Evolutionary conservation across 78 protist species (phyloP).

Genomic region (Cyanophora paradoxa): DNA sequence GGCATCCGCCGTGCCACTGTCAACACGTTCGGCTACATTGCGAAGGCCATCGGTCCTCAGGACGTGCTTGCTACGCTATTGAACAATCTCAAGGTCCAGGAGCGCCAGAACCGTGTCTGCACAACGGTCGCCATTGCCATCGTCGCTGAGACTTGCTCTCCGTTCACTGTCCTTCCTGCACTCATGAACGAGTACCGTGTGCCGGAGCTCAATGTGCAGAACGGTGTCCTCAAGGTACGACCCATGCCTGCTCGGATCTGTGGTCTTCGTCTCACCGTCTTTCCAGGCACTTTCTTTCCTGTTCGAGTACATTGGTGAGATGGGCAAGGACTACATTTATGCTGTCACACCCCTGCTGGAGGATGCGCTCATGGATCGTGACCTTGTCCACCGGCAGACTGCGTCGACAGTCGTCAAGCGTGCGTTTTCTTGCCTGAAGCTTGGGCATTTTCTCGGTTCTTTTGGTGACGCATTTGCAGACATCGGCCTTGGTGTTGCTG

Average conservation of each 20-base stretch:
- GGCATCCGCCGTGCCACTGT: conserved; percentile 93
- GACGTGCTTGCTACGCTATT: conserved; percentile 95
- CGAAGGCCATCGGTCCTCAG: conserved; percentile 96
- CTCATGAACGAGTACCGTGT: conserved; percentile 98
- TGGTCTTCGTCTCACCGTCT: too few species aligned
- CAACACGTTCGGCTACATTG: conserved; percentile 95
- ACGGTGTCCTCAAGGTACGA: conserved; percentile 98
- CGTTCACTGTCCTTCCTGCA: conserved; percentile 94
- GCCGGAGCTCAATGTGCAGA: conserved; percentile 97
- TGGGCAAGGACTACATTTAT: conserved; percentile 86
- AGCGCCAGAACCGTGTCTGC: conserved; percentile 95
- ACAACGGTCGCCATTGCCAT: conserved; percentile 99
- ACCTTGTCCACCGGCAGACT: conserved; percentile 94
- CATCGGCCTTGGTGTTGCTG: conserved; percentile 69
- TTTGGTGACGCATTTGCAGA: too few species aligned
- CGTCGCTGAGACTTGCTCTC: conserved; percentile 96
- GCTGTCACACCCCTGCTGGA: conserved; percentile 92
- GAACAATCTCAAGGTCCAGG: conserved; percentile 95
- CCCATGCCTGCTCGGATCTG: too few species aligned
- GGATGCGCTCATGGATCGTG: conserved; percentile 98
- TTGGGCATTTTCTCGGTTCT: conserved; percentile 17
- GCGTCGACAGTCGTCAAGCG: conserved; percentile 76
- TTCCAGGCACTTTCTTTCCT: conserved; percentile 91
- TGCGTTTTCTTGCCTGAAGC: too few species aligned
- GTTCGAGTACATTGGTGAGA: conserved; percentile 95